Conservation (phyloP, 169 alveolate genomes). For the Babesia ovata region DNA sequence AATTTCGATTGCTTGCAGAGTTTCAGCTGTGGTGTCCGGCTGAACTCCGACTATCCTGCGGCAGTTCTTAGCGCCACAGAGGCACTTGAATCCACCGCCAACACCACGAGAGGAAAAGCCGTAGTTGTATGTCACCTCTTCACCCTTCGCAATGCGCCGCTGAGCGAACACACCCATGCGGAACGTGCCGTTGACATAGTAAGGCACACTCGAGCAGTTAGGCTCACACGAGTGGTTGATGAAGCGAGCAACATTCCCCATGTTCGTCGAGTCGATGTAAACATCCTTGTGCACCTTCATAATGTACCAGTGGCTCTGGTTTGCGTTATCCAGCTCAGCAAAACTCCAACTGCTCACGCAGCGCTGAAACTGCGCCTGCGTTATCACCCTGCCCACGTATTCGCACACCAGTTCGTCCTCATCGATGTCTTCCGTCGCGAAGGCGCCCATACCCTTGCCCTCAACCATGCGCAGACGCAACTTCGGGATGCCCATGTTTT, state of each 20-base stretch:
- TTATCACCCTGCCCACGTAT: slow-evolving; percentile 83
- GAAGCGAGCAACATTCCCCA: slow-evolving; percentile 95
- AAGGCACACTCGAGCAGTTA: slow-evolving; percentile 93
- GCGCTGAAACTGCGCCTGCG: slow-evolving; percentile 72
- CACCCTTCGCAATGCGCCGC: slow-evolving; percentile 90
- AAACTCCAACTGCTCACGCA: slow-evolving; percentile 70
- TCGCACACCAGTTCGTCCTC: slow-evolving; percentile 81
- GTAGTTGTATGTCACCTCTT: slow-evolving; percentile 95
- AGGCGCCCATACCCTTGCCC: slow-evolving; percentile 81
- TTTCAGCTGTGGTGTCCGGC: slow-evolving; percentile 36
- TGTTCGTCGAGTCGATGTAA: slow-evolving; percentile 93
- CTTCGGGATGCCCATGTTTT: slow-evolving; percentile 39
- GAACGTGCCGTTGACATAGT: slow-evolving; percentile 93
- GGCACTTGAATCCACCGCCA: slow-evolving; percentile 65
- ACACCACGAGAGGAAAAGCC: slow-evolving; percentile 73
- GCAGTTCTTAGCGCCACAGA: slow-evolving; percentile 62
- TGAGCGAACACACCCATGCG: slow-evolving; percentile 94
- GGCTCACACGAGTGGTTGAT: slow-evolving; percentile 98
- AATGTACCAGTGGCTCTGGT: slow-evolving; percentile 84
- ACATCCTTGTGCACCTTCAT: slow-evolving; percentile 86
- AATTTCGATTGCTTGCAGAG: slow-evolving; percentile 42
- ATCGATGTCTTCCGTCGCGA: slow-evolving; percentile 71
- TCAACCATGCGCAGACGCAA: slow-evolving; percentile 47
- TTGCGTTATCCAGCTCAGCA: slow-evolving; percentile 76
- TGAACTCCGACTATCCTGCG: slow-evolving; percentile 63